Evolutionary conservation across 257 asterid genomes (phyloP).

Genomic region (Lycium ferocissimum): DNA sequence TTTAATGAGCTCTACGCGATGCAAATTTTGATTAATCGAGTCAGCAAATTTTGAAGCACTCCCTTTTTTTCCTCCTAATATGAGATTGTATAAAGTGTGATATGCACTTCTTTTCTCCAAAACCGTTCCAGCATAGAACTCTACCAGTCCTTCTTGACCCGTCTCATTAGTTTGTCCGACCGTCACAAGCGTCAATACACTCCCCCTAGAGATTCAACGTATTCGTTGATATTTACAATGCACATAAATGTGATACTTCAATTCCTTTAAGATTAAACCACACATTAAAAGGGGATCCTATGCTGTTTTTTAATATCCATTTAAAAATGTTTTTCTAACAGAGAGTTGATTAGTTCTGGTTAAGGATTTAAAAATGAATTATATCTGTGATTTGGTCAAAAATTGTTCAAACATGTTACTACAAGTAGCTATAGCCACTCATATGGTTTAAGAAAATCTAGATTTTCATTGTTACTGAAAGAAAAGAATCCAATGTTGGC

Average conservation of each 20-base stretch:
- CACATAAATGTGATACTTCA: not conserved
- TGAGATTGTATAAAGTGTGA: not conserved
- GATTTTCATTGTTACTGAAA: not conserved
- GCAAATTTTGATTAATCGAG: no score
- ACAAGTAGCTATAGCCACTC: constrained; percentile 13
- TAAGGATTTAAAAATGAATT: no score
- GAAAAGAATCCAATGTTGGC: constrained; percentile 17
- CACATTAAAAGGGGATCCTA: constrained; percentile 8
- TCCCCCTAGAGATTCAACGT: not conserved
- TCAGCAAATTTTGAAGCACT: no score
- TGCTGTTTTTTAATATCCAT: not conserved
- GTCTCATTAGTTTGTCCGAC: not conserved
- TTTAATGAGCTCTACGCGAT: no score
- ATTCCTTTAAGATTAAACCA: not conserved
- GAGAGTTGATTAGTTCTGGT: not conserved
- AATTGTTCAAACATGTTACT: constrained; percentile 8
- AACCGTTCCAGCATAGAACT: not conserved
- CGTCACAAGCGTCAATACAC: not conserved
- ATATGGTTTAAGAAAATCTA: not conserved
- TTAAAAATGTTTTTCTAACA: not conserved
- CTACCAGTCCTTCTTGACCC: not conserved
- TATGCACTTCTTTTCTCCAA: not conserved
- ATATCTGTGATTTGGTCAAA: not conserved
- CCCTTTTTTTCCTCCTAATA: no score
- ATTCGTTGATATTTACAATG: not conserved